Conservation (phyloP, 306 rosid genomes). For the Gleditsia sinensis region DNA sequence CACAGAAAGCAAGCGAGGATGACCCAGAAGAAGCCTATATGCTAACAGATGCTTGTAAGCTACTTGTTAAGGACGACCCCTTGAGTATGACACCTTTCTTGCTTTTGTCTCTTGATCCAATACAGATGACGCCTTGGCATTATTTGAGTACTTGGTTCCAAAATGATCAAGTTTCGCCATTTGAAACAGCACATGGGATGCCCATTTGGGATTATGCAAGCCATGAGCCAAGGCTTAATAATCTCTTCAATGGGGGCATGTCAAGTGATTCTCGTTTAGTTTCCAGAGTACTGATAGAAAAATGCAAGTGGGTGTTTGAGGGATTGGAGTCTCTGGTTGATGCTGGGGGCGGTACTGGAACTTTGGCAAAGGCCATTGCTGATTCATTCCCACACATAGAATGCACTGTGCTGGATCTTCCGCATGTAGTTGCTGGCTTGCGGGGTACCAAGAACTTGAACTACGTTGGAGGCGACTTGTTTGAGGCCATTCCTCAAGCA, state of each 20-base stretch:
- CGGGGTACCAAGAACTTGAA: constrained; percentile 30
- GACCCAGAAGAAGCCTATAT: constrained; percentile 27
- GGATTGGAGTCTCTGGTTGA: constrained; percentile 37
- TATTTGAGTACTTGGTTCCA: constrained; percentile 29
- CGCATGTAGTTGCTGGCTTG: constrained; percentile 17
- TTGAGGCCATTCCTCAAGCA: background rate
- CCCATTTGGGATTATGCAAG: constrained; percentile 21
- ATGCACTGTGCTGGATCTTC: constrained; percentile 36
- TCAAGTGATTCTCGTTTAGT: constrained; percentile 37
- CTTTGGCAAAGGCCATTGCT: constrained; percentile 37
- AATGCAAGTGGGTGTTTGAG: constrained; percentile 31
- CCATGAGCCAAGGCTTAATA: background rate
- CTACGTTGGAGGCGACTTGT: constrained; percentile 31
- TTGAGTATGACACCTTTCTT: constrained; percentile 29
- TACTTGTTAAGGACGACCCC: constrained; percentile 33
- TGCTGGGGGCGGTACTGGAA: constrained; percentile 45
- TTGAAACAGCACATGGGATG: constrained; percentile 25
- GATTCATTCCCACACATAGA: constrained; percentile 17
- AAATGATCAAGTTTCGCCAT: constrained; percentile 6
- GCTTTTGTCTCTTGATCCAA: constrained; percentile 6
- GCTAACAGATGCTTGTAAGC: constrained; percentile 23
- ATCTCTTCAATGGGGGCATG: constrained; percentile 36
- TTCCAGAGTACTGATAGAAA: background rate
- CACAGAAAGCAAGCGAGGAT: background rate
- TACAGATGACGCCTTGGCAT: background rate